Base-by-base conservation (phyloP, 495 filamentous ascomycete species). In the Letharia columbiana region DNA sequence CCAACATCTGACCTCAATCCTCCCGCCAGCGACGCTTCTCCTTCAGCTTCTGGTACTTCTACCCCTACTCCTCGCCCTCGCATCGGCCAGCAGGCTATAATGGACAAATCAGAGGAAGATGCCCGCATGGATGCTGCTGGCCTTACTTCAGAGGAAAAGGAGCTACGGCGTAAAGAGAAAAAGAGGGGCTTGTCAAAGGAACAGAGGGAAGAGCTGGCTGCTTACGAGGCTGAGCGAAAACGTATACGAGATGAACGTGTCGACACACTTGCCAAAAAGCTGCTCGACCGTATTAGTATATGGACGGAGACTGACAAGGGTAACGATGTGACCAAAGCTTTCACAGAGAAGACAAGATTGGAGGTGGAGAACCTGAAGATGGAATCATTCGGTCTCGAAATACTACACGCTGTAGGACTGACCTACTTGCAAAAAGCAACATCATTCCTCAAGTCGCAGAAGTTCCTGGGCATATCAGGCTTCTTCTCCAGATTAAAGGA, bases 361-460 rank as follows among this genome's bases (percentile, higher is more conserved):
- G 95, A 98, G 77, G 91, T 96, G 18, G 94, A 99, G 80, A 95
- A 97, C 70, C 77, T 98, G 69, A 99, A 98, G 80, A 98, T 99
- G 91, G 94, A 99, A 78, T 93, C 89, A 17, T 99, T 99, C 73
- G 94, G 94, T 47, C 78, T 99, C 45, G 94, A 99, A 71, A 99
- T 99, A 70, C 80, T 99, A 33, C 94, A 99, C 75, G 92, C 94
- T 31, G 91, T 99, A 69, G 93, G 95, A 35, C 79, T 85, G 31
- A 94, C 90, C 9, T 99, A 99, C 75, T 74, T 93, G 28, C 85
- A 86, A 68, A 98, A 97, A 77, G 90, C 87, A 15, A 89, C 89
- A 35, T 86, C 89, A 0, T 87, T 96, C 72, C 79, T 99, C 62
- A 96, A 96, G 76, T 91, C 88, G 10, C 94, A 98, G 74, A 97